Evolutionary conservation across 495 filamentous ascomycete genomes (phyloP).

Genomic region (Penicillium soppii): DNA sequence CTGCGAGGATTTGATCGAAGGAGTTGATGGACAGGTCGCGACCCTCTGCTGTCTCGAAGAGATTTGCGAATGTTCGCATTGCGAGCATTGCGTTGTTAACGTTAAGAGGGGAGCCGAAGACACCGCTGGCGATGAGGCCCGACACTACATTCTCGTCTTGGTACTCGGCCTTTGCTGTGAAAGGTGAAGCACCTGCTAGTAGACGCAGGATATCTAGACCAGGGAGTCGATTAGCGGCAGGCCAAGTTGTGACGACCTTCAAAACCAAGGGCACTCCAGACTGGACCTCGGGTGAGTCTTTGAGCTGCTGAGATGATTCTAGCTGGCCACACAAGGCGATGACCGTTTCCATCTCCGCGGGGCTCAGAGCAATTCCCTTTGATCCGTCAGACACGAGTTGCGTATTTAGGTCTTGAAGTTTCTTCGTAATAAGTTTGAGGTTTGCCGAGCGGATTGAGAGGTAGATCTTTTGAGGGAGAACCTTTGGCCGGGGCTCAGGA

Average conservation of each 20-base stretch:
- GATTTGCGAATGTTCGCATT: conserved; percentile 77
- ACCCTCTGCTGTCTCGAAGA: conserved; percentile 76
- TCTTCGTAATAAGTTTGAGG: conserved; percentile 65
- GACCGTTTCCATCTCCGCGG: conserved; percentile 62
- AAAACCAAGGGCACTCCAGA: conserved; percentile 58
- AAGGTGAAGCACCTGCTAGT: conserved; percentile 63
- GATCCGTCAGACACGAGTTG: conserved; percentile 63
- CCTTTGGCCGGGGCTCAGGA: conserved; percentile 52
- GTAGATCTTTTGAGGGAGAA: conserved; percentile 81
- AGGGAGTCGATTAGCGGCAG: conserved; percentile 72
- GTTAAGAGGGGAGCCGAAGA: conserved; percentile 55
- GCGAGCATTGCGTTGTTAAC: conserved; percentile 86
- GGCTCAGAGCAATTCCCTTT: conserved; percentile 72
- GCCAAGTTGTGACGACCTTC: conserved; percentile 73
- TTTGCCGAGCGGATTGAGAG: conserved; percentile 67
- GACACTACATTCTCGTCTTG: conserved; percentile 52
- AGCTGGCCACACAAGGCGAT: conserved; percentile 54
- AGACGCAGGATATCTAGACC: conserved; percentile 83
- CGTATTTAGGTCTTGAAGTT: conserved; percentile 69
- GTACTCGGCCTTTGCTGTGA: conserved; percentile 57
- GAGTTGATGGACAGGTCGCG: conserved; percentile 56
- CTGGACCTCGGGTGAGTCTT: conserved; percentile 36
- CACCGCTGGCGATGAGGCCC: conserved; percentile 45
- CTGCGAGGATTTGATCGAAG: conserved; percentile 57
- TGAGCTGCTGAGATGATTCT: conserved; percentile 44